A percentile compares a stretch with the other conserved stretches of the same genome.
phyloP scores from a whole-genome alignment of 108 stramenopile genomes.

The Aurantiochytrium sp. region DNA sequence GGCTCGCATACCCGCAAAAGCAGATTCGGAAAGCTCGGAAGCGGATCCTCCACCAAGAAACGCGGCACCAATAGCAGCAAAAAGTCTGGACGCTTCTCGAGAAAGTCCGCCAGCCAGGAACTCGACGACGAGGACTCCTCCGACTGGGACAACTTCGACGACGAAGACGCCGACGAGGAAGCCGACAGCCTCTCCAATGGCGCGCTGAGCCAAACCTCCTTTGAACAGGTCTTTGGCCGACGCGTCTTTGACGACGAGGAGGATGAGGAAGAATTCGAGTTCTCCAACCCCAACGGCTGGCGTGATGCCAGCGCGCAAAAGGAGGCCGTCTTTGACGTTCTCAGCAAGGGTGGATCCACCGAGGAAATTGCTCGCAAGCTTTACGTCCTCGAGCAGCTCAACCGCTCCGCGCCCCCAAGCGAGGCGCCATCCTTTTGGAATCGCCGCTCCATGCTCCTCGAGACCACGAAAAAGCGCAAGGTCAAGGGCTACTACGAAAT shows the following conservation, averaged over 20 bases:
- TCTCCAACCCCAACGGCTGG: constrained; percentile 3
- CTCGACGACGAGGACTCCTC: neutral
- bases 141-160: neutral
- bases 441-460: neutral
- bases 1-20: neutral
- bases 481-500: constrained; percentile 1
- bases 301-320: neutral
- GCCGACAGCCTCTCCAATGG: no score
- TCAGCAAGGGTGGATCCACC: neutral
- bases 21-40: no score
- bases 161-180: no score
- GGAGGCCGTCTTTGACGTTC: constrained; percentile 8
- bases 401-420: neutral
- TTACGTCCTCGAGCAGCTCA: constrained; percentile 2
- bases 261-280: neutral
- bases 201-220: neutral
- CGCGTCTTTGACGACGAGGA: neutral
- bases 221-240: neutral
- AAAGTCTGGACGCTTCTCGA: no score
- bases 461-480: neutral
- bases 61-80: no score
- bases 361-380: constrained; percentile 7
- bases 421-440: neutral
- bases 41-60: no score
- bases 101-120: no score